These are phyloP conservation scores for Ogataea ganodermae DNA, from an alignment of 805 yeast species.

Conservation along the genomic window DNA sequence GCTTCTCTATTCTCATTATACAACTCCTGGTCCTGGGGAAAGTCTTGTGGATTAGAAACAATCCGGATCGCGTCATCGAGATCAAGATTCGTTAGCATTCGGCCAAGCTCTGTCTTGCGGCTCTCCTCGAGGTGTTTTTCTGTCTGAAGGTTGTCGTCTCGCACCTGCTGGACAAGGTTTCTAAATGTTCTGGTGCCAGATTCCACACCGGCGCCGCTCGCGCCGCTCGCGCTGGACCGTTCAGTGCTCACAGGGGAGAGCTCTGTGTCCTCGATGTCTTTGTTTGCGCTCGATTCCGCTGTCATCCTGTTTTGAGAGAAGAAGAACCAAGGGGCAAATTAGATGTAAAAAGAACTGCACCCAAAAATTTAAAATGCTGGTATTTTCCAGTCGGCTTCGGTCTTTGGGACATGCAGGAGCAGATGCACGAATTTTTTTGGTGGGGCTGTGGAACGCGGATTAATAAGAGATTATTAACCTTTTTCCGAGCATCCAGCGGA, in stretches of 20 bases:
- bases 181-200: neutral
- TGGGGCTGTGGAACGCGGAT: neutral
- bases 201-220: neutral
- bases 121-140: conserved; percentile 10
- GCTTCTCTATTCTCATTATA: conserved; percentile 3
- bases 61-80: conserved; percentile 27
- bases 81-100: conserved; percentile 25
- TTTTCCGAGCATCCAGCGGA: neutral
- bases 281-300: neutral
- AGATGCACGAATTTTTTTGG: neutral
- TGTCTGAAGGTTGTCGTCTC: conserved; percentile 27
- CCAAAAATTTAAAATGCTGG: neutral
- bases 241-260: neutral
- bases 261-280: neutral
- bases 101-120: conserved; percentile 20
- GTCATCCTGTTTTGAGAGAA: no score
- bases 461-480: neutral
- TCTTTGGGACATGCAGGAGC: neutral
- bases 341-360: no score
- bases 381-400: neutral
- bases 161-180: conserved; percentile 14
- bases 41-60: conserved; percentile 7
- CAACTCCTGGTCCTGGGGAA: neutral
- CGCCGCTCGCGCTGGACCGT: neutral
- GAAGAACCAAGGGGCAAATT: no score